phyloP scores from a whole-genome alignment of 1,139 yeast genomes.

The Geotrichum cucujoidarum region DNA sequence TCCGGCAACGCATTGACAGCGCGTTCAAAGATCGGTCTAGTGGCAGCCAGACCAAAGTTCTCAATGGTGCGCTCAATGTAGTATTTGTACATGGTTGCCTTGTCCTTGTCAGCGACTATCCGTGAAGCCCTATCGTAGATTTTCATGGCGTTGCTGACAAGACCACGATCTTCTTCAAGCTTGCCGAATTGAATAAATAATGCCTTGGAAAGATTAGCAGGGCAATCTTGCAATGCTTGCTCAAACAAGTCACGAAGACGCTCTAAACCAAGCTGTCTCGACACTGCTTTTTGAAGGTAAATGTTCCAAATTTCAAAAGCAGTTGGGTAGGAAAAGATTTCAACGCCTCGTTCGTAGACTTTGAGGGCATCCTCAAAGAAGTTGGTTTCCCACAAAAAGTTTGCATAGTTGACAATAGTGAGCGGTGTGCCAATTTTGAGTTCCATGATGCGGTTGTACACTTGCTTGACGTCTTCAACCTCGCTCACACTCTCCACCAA shows the following conservation, averaged over 20 bases:
- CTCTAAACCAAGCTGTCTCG: conserved; percentile 45
- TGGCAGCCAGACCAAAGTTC: conserved; percentile 37
- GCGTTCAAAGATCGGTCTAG: conserved; percentile 41
- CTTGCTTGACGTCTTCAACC: conserved; percentile 40
- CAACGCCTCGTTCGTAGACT: conserved; percentile 64
- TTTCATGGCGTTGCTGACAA: conserved; percentile 42
- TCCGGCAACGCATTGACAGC: conserved; percentile 44
- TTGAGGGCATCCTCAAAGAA: conserved; percentile 52
- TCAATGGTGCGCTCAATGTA: conserved; percentile 35
- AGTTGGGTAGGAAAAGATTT: conserved; percentile 54
- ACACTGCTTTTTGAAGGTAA: conserved; percentile 53
- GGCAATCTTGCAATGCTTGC: conserved; percentile 50
- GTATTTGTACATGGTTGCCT: conserved; percentile 36
- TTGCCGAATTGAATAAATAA: conserved; percentile 55
- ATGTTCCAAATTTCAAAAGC: conserved; percentile 71
- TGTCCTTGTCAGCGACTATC: conserved; percentile 35
- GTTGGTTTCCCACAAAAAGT: conserved; percentile 49
- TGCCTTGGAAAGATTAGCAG: conserved; percentile 45
- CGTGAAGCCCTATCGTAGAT: conserved; percentile 44
- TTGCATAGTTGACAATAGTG: conserved; percentile 61
- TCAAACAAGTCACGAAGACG: conserved; percentile 72
- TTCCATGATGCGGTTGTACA: conserved; percentile 58
- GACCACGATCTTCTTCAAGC: conserved; percentile 54
- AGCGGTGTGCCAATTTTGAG: conserved; percentile 67
- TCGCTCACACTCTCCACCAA: conserved; percentile 58